Evolutionary conservation across 768 basidiomycete genomes (phyloP).

Genomic region (Gloeopeniophorella convolvens): DNA sequence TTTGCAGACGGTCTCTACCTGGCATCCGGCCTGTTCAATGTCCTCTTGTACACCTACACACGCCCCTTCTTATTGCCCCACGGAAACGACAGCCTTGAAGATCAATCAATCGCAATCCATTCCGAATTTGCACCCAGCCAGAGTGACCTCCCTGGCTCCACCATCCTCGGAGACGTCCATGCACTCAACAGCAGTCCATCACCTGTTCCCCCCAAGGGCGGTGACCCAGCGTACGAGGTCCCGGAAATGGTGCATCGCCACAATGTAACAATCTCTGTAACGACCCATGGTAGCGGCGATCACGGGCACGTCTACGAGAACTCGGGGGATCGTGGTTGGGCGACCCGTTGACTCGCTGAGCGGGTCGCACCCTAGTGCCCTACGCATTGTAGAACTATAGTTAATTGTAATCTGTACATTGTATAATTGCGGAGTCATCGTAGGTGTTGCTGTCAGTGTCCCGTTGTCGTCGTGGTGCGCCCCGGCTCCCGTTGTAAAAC

Average conservation of each 20-base stretch:
- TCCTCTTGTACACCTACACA: slow-evolving; percentile 33
- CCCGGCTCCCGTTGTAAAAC: too few species aligned
- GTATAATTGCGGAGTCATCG: too few species aligned
- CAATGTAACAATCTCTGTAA: not conserved
- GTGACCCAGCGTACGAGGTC: not conserved
- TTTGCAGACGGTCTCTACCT: slow-evolving; percentile 37
- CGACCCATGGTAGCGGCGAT: not conserved
- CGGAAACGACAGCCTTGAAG: not conserved
- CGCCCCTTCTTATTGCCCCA: slow-evolving; percentile 35
- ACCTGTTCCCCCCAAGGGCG: not conserved
- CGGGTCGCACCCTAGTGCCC: too few species aligned
- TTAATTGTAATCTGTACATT: too few species aligned
- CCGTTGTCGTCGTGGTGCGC: too few species aligned
- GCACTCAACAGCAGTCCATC: not conserved
- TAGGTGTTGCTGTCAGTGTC: too few species aligned
- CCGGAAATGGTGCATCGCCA: not conserved
- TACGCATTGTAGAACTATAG: too few species aligned
- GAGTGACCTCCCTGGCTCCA: not conserved
- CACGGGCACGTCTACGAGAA: not conserved
- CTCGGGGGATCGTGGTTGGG: too few species aligned
- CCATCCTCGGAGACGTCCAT: not conserved
- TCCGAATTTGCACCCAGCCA: not conserved
- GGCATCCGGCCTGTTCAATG: slow-evolving; percentile 41
- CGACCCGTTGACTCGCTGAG: too few species aligned
- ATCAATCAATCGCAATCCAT: not conserved